A percentile compares a stretch with the other conserved stretches of the same genome.
Evolutionary conservation across 768 basidiomycete species (phyloP).

Genomic region (Cantharellus anzutake): DNA sequence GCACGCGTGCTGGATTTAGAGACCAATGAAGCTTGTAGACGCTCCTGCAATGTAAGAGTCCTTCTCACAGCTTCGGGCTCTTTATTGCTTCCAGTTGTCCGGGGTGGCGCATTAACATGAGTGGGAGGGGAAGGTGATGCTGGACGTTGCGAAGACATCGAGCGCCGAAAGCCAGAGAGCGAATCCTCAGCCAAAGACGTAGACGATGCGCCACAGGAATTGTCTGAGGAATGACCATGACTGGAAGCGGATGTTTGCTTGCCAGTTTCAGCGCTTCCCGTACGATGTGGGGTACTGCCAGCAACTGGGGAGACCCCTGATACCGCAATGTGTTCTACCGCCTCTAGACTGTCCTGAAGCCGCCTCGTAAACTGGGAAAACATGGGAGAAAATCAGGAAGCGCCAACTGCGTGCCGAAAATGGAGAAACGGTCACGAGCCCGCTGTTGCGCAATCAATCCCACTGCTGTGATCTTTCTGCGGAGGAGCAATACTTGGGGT

Average conservation of each 20-base stretch:
- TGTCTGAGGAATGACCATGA: slow-evolving; percentile 11
- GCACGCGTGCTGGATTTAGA: too few species aligned
- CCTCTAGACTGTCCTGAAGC: slow-evolving; percentile 18
- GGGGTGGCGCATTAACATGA: not conserved
- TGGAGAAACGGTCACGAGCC: too few species aligned
- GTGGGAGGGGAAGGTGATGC: not conserved
- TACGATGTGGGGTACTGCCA: slow-evolving; percentile 23
- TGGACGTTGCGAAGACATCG: slow-evolving; percentile 31
- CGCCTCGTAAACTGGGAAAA: slow-evolving; percentile 45
- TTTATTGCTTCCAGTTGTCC: too few species aligned
- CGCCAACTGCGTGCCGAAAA: not conserved
- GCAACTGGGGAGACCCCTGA: slow-evolving; percentile 14
- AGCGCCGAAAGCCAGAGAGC: slow-evolving; percentile 41
- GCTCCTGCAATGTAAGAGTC: too few species aligned
- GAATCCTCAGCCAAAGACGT: slow-evolving; percentile 42
- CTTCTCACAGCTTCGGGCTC: too few species aligned
- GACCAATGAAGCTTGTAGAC: too few species aligned
- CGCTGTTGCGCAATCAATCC: too few species aligned
- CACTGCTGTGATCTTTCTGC: too few species aligned
- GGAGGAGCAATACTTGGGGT: too few species aligned
- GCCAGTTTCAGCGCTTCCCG: slow-evolving; percentile 15
- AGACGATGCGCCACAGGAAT: slow-evolving; percentile 23
- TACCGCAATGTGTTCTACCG: slow-evolving; percentile 46
- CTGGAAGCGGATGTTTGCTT: slow-evolving; percentile 19
- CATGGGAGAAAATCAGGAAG: slow-evolving; percentile 23